A percentile compares a stretch with the other conserved stretches of the same genome.
Evolutionary conservation across 805 yeast genomes (phyloP).

Genomic region (Pichia nanzhaoensis): DNA sequence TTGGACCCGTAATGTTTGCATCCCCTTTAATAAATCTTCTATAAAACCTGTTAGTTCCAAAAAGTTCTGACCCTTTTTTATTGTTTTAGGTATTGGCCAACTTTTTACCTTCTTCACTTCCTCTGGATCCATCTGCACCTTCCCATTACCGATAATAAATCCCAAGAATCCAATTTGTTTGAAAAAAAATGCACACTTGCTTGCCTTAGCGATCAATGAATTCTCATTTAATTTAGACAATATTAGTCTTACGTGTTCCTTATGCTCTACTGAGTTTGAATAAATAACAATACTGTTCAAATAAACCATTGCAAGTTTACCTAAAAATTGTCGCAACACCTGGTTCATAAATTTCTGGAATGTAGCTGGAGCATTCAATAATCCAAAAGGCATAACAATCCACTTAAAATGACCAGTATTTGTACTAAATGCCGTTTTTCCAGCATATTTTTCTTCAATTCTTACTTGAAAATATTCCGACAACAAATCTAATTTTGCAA

Average conservation of each 20-base stretch:
- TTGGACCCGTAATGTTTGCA: neutral
- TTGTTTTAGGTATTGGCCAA: neutral
- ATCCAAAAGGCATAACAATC: slow-evolving; percentile 25
- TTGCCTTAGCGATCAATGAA: neutral
- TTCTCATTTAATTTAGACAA: neutral
- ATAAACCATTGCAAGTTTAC: slow-evolving; percentile 1
- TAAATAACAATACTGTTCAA: slow-evolving; percentile 3
- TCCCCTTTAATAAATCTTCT: neutral
- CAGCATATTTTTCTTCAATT: slow-evolving; percentile 5
- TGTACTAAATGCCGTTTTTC: slow-evolving; percentile 22
- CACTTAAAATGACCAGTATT: slow-evolving; percentile 15
- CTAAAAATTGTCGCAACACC: neutral
- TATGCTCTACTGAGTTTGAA: neutral
- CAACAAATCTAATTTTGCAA: slow-evolving; percentile 17
- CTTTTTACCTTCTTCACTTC: neutral
- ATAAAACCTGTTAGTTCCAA: neutral
- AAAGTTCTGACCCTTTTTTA: neutral
- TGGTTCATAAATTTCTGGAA: slow-evolving; percentile 13
- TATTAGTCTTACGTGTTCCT: neutral
- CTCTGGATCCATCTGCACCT: neutral
- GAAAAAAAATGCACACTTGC: slow-evolving; percentile 1
- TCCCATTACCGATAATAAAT: neutral
- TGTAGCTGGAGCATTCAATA: slow-evolving; percentile 22
- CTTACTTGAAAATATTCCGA: slow-evolving; percentile 17
- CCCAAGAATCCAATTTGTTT: neutral